Evolutionary conservation across 2,329 filamentous ascomycete species (phyloP), one percentile per base, ranked within the genome.

Genomic region (Fusarium proliferatum): DNA sequence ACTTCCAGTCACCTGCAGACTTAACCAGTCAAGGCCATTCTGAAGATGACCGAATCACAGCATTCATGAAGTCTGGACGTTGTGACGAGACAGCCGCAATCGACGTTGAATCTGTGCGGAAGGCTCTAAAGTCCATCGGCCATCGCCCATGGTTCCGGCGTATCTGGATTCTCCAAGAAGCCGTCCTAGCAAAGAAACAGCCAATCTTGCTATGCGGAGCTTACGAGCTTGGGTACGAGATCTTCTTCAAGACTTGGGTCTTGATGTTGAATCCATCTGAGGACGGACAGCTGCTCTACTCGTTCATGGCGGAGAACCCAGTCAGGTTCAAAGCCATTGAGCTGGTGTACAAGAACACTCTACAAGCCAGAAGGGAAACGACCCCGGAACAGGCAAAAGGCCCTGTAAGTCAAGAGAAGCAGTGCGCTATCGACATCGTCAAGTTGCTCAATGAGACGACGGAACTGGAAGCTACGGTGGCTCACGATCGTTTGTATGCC

Each of bases 131-230:
- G 1, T n/a, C n/a, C 0, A 58, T 72, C 3, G 69, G 69, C 3
- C 53, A 45, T 6, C 59, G 69, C 0, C 23, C 69, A 4, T 72
- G 69, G 69, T 72, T 72, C 6, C 59, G 69, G 9, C 49, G 69
- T 0, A 64, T 72, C 36, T 72, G 69, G 69, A 72, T 72, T 17
- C 69, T 72, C 0, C 69, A 72, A 38, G 69, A 72, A 42, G 69
- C 69, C 0, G 64, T 72, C 1, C 17, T 72, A 1, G 59, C 69
- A 0, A 28, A 61, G n/a, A 28, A 16, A 6, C 36, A 42, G 0
- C 69, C 69, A 0, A 52, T 65, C 0, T 4, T 72, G 2, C 55
- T 72, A 0, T 72, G 55, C 5, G 69, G 69, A 1, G 0, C 30
- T 4, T 2, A 49, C 0, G 45, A 48, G 1, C 2, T 72, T 2